Evolutionary conservation across 768 basidiomycete genomes (phyloP), one percentile per base, ranked within the genome.

Genomic region (Russula emetica): DNA sequence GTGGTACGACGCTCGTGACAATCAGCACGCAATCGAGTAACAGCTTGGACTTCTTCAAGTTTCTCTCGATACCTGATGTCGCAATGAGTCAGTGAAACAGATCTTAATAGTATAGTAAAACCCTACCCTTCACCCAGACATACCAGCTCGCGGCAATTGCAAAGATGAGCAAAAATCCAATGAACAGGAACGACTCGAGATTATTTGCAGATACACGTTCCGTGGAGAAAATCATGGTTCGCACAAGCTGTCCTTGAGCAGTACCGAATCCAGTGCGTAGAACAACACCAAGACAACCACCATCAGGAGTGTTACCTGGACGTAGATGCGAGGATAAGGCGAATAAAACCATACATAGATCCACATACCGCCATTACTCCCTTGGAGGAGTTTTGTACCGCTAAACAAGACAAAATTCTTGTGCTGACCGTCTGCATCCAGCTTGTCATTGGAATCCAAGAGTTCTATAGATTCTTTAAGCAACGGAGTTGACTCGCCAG

Each of bases 221-320:
- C 0, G 93, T 94, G 16, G 93, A 94, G 78, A 98, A 99, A 62
- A 99, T 94, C 97, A 98, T 99, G 0, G 97, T 98, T 51, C 96
- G 81, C 36, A 99, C 95, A 38, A 99, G 85, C 75, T 96, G 93
- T 44, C 97, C 97, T 73, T 99, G 97, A 0, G 94, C 86, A 11
- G 97, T 99, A 10, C 97, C 97, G 71, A 98, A 99, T 1, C 97
- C 96, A 14, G 97, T 98, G 60, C 94, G 86, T 47, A 98, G 82
- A 14, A 98, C 94, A 50, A 94, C 79, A 10, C 94, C 95, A 9
- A 97, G 85, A 74, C 94, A 96, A 47, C 96, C 96, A 22, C 85
- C 87, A 71, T 99, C 93, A 4, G 95, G 95, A 0, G 94, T 91
- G 59, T 83, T 80, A 56, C 85, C 78, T 65, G 36, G 14, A 44